Conservation (phyloP, 306 rosid genomes). For the Alnus rubra region DNA sequence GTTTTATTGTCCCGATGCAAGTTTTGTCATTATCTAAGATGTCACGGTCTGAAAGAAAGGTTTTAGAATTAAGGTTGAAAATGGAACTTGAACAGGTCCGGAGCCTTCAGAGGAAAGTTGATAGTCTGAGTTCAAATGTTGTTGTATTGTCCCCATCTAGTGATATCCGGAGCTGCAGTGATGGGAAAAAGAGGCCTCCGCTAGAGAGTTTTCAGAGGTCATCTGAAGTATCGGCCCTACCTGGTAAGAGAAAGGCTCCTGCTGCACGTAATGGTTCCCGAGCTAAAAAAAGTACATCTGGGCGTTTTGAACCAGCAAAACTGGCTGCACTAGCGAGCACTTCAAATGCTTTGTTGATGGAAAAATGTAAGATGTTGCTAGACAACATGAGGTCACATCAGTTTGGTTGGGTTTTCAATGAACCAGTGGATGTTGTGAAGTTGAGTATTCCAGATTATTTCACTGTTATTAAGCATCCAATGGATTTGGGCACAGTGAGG, state of each 20-base stretch:
- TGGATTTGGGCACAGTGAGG: slow-evolving; percentile 93
- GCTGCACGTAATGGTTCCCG: slow-evolving; percentile 65
- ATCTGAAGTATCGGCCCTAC: slow-evolving; percentile 38
- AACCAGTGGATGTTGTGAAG: slow-evolving; percentile 78
- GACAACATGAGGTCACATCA: slow-evolving; percentile 53
- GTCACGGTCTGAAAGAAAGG: slow-evolving; percentile 69
- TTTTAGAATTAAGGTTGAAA: slow-evolving; percentile 58
- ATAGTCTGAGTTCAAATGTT: slow-evolving; percentile 34
- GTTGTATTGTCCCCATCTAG: slow-evolving; percentile 56
- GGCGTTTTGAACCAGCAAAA: slow-evolving; percentile 47
- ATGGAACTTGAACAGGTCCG: slow-evolving; percentile 80
- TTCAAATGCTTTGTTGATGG: slow-evolving; percentile 55
- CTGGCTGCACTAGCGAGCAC: slow-evolving; percentile 36
- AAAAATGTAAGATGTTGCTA: slow-evolving; percentile 62
- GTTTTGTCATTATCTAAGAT: slow-evolving; percentile 55
- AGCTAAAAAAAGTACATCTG: slow-evolving; percentile 43
- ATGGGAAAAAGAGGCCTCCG: slow-evolving; percentile 60
- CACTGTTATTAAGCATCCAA: slow-evolving; percentile 82
- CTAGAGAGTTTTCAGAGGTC: slow-evolving; percentile 41
- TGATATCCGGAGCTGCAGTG: slow-evolving; percentile 65
- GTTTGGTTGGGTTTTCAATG: slow-evolving; percentile 71
- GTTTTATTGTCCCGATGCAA: slow-evolving; percentile 64
- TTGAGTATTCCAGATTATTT: slow-evolving; percentile 89
- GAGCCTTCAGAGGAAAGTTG: slow-evolving; percentile 59
- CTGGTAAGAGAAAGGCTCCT: slow-evolving; percentile 56